Evolutionary conservation across 2,329 filamentous ascomycete genomes (phyloP).

Genomic region (Penicillium sp.): DNA sequence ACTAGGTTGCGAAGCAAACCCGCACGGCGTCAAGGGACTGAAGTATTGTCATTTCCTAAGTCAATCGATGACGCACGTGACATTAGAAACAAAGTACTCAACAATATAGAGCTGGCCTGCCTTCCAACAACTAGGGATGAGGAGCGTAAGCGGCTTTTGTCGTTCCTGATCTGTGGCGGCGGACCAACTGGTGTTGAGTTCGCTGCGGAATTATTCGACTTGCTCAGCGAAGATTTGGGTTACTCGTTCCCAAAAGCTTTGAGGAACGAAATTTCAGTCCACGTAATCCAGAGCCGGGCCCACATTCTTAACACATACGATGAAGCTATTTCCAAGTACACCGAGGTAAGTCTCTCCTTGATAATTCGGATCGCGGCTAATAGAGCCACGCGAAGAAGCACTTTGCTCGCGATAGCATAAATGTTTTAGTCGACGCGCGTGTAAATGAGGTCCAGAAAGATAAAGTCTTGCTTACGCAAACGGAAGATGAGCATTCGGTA

Average conservation of each 20-base stretch:
- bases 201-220: conserved; percentile 90
- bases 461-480: conserved; percentile 85
- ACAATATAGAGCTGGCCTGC: conserved; percentile 86
- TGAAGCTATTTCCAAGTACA: conserved; percentile 87
- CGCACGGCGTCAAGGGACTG: conserved; percentile 91
- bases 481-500: conserved; percentile 70
- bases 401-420: conserved; percentile 86
- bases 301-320: conserved; percentile 99
- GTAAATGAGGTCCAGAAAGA: conserved; percentile 85
- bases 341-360: conserved; percentile 58
- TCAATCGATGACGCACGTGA: conserved; percentile 86
- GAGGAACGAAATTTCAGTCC: conserved; percentile 94
- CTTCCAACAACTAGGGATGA: conserved; percentile 89
- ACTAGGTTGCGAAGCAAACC: conserved; percentile 78
- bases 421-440: conserved; percentile 87
- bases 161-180: conserved; percentile 93
- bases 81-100: conserved; percentile 84
- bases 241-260: conserved; percentile 81
- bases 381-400: conserved; percentile 52
- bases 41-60: conserved; percentile 91
- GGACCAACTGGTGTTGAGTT: conserved; percentile 98
- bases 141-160: conserved; percentile 81
- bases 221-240: conserved; percentile 90
- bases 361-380: conserved; percentile 3
- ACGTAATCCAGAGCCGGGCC: conserved; percentile 89